Percentiles rank a stretch among this genome's conserved stretches.
Conservation (phyloP, 2,329 filamentous ascomycete genomes). For the Xylariaceae sp. region DNA sequence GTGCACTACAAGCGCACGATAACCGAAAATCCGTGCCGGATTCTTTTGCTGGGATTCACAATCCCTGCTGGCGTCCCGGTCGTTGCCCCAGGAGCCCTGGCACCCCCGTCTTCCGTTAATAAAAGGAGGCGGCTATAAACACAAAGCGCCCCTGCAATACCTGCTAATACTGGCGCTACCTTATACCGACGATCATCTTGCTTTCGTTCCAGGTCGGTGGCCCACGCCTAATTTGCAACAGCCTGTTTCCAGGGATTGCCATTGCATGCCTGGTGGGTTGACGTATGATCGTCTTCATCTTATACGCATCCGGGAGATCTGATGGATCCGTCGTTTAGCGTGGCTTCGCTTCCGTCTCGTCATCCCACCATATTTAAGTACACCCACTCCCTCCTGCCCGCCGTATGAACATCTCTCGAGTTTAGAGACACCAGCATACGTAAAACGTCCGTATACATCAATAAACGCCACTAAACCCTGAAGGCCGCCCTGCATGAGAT, state of each 20-base stretch:
- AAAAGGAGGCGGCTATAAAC: conserved; percentile 39
- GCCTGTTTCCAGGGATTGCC: conserved; percentile 47
- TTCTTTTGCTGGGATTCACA: conserved; percentile 26
- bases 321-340: conserved; percentile 42
- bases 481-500: conserved; percentile 8
- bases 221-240: conserved; percentile 56
- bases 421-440: conserved; percentile 16
- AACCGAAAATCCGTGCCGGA: conserved; percentile 15
- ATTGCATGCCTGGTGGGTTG: conserved; percentile 38
- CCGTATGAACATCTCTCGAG: conserved; percentile 21
- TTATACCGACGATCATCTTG: conserved; percentile 36
- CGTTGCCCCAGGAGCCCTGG: conserved; percentile 40
- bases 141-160: conserved; percentile 35
- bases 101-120: conserved; percentile 36
- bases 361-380: conserved; percentile 43
- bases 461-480: conserved; percentile 7
- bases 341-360: conserved; percentile 38
- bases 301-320: conserved; percentile 45
- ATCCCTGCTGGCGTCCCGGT: conserved; percentile 27
- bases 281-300: conserved; percentile 48
- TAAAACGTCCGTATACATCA: conserved; percentile 5
- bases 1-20: neutral
- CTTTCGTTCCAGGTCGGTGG: conserved; percentile 43
- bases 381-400: conserved; percentile 36
- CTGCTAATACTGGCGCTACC: conserved; percentile 25